Evolutionary conservation across 805 yeast genomes (phyloP).

Genomic region (Saturnispora quitensis): DNA sequence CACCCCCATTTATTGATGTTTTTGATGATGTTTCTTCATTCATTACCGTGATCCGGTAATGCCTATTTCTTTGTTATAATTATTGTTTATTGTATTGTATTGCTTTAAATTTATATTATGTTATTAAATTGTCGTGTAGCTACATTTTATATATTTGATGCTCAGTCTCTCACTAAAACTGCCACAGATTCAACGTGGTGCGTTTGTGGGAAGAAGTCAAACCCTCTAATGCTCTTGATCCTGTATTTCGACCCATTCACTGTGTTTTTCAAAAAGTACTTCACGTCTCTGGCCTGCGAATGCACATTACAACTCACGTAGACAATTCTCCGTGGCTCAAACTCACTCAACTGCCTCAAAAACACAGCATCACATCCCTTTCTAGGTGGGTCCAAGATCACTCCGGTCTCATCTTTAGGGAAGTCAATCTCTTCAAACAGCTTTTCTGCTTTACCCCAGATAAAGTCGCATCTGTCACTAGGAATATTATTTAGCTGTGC

Average conservation of each 20-base stretch:
- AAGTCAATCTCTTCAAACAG: constrained; percentile 73
- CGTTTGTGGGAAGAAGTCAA: constrained; percentile 79
- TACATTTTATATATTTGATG: too few relatives aligned
- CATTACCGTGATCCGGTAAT: not conserved
- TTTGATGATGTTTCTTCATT: not conserved
- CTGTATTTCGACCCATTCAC: constrained; percentile 52
- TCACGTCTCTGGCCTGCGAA: constrained; percentile 92
- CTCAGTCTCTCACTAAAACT: constrained; percentile 22
- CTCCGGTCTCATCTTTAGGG: constrained; percentile 70
- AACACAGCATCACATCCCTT: constrained; percentile 92
- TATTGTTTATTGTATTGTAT: not conserved
- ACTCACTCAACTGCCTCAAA: constrained; percentile 74
- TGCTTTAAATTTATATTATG: not conserved
- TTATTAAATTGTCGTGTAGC: not conserved
- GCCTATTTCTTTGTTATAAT: not conserved
- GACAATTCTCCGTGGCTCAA: constrained; percentile 79
- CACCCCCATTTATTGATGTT: not conserved
- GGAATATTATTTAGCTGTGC: constrained; percentile 63
- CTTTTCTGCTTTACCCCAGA: constrained; percentile 88
- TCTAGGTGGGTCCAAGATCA: constrained; percentile 93
- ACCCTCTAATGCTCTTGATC: constrained; percentile 82
- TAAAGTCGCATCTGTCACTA: constrained; percentile 61
- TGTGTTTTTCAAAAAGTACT: constrained; percentile 65
- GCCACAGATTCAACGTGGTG: constrained; percentile 52
- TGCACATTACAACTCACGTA: constrained; percentile 96